Base-by-base conservation (phyloP, 2,329 filamentous ascomycete species). In the Phaeomoniella chlamydospora region DNA sequence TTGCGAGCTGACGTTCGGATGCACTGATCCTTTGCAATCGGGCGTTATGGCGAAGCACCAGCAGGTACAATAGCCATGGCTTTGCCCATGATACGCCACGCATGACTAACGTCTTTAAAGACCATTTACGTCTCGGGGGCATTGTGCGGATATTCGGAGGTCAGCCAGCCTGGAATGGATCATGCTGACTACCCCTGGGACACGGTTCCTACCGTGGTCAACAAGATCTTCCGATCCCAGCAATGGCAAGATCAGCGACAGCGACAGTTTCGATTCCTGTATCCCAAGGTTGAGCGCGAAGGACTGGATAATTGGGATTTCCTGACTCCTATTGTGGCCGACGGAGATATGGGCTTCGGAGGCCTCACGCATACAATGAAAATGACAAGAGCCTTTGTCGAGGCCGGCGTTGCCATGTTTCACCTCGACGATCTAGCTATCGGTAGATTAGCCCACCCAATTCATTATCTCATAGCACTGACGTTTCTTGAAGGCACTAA, bases 291-390 rank as follows among this genome's bases (percentile, higher is more conserved):
- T 9, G 45, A 56, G 18, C 48, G 59, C 1, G 48, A 43, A 5
- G 31, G 39, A 3, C 43, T 61, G 1, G 57, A 61, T 42, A 48
- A 54, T 32, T 55, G 50, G 43, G 59, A 61, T 37, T 62, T 56
- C 40, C 38, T 61, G 37, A 51, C 53, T 2, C 59, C 59, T 1
- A 59, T 62, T 31, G 45, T 62, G 0, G 59, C 59, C 3, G 59
- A 62, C 39, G 58, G 52, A 4, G 59, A 63, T 38, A 61, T 62
- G 59, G 59, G 59, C 4, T 62, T 63, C 30, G 59, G 58, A 4
- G 52, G 49, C 10, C 39, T 62, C 32, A 62, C 59, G 1, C 51
- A 48, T 2, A 55, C 53, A 3, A 54, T 61, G 47, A 62, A 63
- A 48, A 53, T 60, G 49, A 52, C 54, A 4, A 46, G 49, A 16